Evolutionary conservation across 2,329 filamentous ascomycete species (phyloP), one percentile per base, ranked within the genome.

Genomic region (Pestalotiopsis sp.): DNA sequence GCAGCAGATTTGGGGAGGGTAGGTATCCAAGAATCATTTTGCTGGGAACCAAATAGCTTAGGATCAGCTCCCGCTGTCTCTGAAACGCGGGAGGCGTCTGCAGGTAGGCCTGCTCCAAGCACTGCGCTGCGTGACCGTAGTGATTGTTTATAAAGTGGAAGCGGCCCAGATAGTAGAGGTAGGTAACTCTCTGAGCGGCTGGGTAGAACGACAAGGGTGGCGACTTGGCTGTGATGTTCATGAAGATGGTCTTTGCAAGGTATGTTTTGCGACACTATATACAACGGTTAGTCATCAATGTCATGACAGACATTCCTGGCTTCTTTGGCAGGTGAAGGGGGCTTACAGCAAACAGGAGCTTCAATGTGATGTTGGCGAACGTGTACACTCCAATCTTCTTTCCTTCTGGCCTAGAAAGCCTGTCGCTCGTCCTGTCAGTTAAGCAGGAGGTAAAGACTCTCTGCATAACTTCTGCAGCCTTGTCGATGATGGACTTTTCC

Each of bases 381-480:
- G 93, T 90, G 81, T 98, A 98, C 71, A 98, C 94, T 58, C 93
- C 95, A 12, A 92, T 83, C 76, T 95, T 94, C 78, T 95, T 97
- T 67, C 94, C 94, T 74, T 95, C 92, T 0, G 94, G 93, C 69
- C 85, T 88, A 23, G 89, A 90, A 72, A 87, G 87, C 13, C 89
- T 85, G 31, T 87, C 89, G 20, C 90, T 90, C 1, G 89, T 91
- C 63, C 93, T 88, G 77, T 97, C 94, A 3, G 92, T 94, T 41
- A 97, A 82, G 72, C 95, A 98, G 52, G 93, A 94, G 12, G 93
- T 96, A 77, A 98, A 97, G 25, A 95, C 94, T 77, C 94, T 93
- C 70, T 97, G 92, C 69, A 98, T 92, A 64, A 93, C 92, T 76
- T 98, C 95, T 20, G 94, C 94, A 2, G 94, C 94, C 31, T 91